Evolutionary conservation across 2,329 filamentous ascomycete genomes (phyloP).

Genomic region (Aspergillus jensenii): DNA sequence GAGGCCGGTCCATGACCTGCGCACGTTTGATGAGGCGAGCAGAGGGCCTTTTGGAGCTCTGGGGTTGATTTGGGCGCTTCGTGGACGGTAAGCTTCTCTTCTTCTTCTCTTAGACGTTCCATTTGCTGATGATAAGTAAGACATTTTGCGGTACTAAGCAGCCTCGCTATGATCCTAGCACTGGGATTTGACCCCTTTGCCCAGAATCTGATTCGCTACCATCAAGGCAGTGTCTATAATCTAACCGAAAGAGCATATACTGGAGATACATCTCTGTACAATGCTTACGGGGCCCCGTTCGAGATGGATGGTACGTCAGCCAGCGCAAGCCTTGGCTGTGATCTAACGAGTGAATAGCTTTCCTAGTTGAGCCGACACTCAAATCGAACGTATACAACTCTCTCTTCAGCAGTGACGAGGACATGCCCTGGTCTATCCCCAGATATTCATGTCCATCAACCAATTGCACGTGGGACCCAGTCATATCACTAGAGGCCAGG

Average conservation of each 20-base stretch:
- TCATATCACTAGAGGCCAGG: conserved; percentile 4
- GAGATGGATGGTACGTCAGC: not conserved
- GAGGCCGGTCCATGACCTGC: conserved; percentile 8
- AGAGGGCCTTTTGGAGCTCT: conserved; percentile 13
- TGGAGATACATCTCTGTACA: not conserved
- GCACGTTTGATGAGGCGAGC: conserved; percentile 15
- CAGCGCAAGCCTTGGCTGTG: no score
- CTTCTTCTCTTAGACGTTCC: not conserved
- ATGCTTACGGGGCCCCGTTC: not conserved
- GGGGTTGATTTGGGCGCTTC: conserved; percentile 13
- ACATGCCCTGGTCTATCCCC: conserved; percentile 10
- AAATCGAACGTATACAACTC: conserved; percentile 13
- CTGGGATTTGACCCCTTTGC: conserved; percentile 18
- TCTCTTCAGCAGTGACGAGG: conserved; percentile 6
- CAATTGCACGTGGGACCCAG: conserved; percentile 14
- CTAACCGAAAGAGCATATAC: not conserved
- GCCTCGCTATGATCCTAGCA: conserved; percentile 11
- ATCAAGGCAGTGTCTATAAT: not conserved
- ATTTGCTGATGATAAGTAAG: not conserved
- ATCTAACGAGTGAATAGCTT: not conserved
- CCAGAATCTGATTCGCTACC: conserved; percentile 17
- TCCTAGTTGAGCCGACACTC: not conserved
- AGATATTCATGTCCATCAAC: conserved; percentile 6
- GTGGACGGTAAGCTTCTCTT: not conserved
- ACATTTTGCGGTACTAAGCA: conserved; percentile 14